Base-by-base conservation (phyloP, 2,329 filamentous ascomycete genomes). In the Onygena corvina region DNA sequence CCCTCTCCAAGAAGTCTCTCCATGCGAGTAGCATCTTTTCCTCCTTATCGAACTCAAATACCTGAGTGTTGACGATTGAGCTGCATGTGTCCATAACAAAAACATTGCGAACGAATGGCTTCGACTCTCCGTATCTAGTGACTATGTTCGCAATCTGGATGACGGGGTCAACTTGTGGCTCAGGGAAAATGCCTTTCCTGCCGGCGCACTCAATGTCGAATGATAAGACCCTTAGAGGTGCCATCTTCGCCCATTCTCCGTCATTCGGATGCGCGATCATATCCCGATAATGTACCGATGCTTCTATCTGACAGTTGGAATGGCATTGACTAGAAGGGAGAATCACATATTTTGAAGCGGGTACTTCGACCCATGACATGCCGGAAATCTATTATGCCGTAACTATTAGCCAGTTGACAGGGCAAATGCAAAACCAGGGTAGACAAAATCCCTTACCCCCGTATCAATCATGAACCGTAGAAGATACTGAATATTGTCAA, bases 201-300 rank as follows among this genome's bases (percentile, higher is more conserved):
- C 92, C 92, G 58, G 92, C 92, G 66, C 92, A 98, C 67, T 98
- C 92, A 58, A 98, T 98, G 77, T 98, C 92, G 61, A 98, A 96
- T 3, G 92, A 96, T 40, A 98, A 69, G 42, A 94, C 84, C 53
- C 92, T 81, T 2, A 98, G 73, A 0, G 92, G 92, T 0, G 93
- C 92, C 82, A 96, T 95, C 69, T 95, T 98, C 23, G 87, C 86
- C 88, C 90, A 98, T 63, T 96, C 89, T 14, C 89, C 90, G 56
- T 92, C 84, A 1, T 89, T 81, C 45, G 85, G 80, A 65, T 96
- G 90, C 7, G 92, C 81, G 54, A 95, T 81, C 6, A 98, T 72
- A 59, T 96, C 82, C 51, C 74, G 72, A 60, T 93, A 94, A 63
- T 84, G 81, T 50, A 94, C 79, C 57, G 82, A 76, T 9, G 90